phyloP scores from a whole-genome alignment of 441 rosid species.

The Jatropha podagrica region DNA sequence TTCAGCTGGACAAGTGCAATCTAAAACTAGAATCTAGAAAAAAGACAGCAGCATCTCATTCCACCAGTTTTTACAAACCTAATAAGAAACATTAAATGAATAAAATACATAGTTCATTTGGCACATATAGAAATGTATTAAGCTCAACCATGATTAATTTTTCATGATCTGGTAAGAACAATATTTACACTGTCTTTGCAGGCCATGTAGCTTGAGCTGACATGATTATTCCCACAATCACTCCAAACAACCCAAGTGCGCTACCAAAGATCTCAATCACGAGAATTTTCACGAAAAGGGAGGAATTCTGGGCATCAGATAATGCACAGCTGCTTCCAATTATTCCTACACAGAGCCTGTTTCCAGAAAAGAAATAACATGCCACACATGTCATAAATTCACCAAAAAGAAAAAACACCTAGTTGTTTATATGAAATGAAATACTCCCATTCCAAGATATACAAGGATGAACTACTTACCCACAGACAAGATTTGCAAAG shows the following conservation, averaged over 20 bases:
- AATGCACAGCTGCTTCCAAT: slow-evolving; percentile 98
- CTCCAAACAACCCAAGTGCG: slow-evolving; percentile 96
- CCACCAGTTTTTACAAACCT: slow-evolving; percentile 29
- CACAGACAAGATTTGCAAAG: slow-evolving; percentile 97
- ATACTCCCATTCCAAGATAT: neutral
- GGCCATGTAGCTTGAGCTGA: slow-evolving; percentile 99
- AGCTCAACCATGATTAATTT: slow-evolving; percentile 13
- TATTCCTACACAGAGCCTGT: slow-evolving; percentile 91
- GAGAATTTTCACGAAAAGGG: slow-evolving; percentile 94
- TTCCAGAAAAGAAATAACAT: slow-evolving; percentile 14
- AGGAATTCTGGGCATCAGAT: slow-evolving; percentile 97
- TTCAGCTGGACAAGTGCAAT: slow-evolving; percentile 20
- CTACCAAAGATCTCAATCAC: slow-evolving; percentile 99
- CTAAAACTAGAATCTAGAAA: slow-evolving; percentile 15
- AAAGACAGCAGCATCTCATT: slow-evolving; percentile 20
- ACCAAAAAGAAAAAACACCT: neutral
- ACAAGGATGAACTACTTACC: slow-evolving; percentile 49
- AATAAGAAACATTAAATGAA: slow-evolving; percentile 19
- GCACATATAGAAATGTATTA: slow-evolving; percentile 15
- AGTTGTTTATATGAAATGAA: neutral
- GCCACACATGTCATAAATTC: slow-evolving; percentile 1
- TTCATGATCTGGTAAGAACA: slow-evolving; percentile 10
- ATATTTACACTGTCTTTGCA: slow-evolving; percentile 38
- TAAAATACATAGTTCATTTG: slow-evolving; percentile 19
- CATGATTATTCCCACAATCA: slow-evolving; percentile 97